phyloP scores from a whole-genome alignment of 108 stramenopile species.

The Asterionellopsis glacialis region DNA sequence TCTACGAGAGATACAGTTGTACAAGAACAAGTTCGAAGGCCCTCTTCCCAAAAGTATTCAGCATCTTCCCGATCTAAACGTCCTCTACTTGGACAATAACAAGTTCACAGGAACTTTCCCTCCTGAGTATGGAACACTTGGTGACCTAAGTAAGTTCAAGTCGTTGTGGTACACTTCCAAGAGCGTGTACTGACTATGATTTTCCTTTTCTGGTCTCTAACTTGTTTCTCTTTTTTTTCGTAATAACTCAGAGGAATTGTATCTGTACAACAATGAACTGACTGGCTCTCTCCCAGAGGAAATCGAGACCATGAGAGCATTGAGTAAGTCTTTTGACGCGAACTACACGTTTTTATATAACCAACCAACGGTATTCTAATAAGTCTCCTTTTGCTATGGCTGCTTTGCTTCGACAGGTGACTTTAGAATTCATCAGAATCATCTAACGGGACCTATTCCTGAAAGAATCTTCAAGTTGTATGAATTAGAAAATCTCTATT shows the following conservation, averaged over 20 bases:
- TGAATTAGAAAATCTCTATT: not conserved
- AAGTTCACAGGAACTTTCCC: slow-evolving; percentile 26
- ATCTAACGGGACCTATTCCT: slow-evolving; percentile 38
- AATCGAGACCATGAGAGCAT: not conserved
- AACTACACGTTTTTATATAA: too few relatives aligned
- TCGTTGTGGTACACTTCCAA: too few relatives aligned
- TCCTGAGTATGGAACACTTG: slow-evolving; percentile 5
- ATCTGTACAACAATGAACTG: slow-evolving; percentile 33
- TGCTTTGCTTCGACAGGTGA: not conserved
- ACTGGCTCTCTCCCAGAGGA: slow-evolving; percentile 35
- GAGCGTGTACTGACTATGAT: too few relatives aligned
- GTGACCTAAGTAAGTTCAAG: not conserved
- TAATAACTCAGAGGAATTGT: slow-evolving; percentile 9
- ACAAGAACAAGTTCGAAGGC: slow-evolving; percentile 20
- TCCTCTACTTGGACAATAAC: slow-evolving; percentile 20
- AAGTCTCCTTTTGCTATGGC: too few relatives aligned
- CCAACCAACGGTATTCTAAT: too few relatives aligned
- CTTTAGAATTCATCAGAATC: not conserved
- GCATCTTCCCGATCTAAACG: slow-evolving; percentile 9
- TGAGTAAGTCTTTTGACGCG: too few relatives aligned
- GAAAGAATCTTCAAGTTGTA: slow-evolving; percentile 5
- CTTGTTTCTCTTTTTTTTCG: too few relatives aligned
- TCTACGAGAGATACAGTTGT: slow-evolving; percentile 10
- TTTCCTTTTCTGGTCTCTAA: too few relatives aligned
- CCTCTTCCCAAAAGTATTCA: slow-evolving; percentile 14